Conservation (phyloP, 495 filamentous ascomycete genomes). For the Trichoderma orchidacearum region DNA sequence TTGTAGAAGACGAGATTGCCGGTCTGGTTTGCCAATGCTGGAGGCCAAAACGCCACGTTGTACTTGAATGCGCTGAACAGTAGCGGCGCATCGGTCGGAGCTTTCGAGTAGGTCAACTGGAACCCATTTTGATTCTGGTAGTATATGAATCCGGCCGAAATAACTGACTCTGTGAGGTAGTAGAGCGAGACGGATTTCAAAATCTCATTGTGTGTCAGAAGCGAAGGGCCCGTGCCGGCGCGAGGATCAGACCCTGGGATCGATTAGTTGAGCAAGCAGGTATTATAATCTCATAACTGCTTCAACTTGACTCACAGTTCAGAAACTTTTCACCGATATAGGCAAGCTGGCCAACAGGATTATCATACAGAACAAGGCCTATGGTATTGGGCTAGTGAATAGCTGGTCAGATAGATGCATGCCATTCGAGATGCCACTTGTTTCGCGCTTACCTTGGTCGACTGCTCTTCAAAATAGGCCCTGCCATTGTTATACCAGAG, state of each 20-base stretch:
- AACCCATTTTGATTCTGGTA: conserved; percentile 7
- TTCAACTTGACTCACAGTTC: conserved; percentile 2
- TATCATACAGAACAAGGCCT: conserved; percentile 22
- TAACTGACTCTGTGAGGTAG: conserved; percentile 12
- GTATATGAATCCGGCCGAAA: conserved; percentile 11
- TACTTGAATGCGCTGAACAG: conserved; percentile 10
- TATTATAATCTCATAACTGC: conserved; percentile 2
- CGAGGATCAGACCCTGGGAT: conserved; percentile 6
- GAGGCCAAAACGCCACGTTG: conserved; percentile 9
- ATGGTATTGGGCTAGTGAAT: conserved; percentile 20
- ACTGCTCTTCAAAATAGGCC: conserved; percentile 2
- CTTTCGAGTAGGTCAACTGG: background rate
- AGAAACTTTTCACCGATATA: conserved; percentile 26
- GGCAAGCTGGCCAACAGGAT: conserved; percentile 20
- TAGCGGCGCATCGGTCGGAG: conserved; percentile 7
- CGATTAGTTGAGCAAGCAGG: background rate
- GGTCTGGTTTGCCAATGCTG: conserved; percentile 6
- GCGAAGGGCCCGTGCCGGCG: conserved; percentile 5
- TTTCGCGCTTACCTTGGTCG: background rate
- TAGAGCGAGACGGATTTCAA: conserved; percentile 17
- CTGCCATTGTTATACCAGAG: conserved; percentile 4
- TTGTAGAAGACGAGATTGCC: conserved; percentile 15
- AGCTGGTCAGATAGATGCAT: background rate
- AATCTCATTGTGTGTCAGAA: conserved; percentile 12
- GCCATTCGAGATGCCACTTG: background rate